Percentiles rank a stretch among this genome's conserved stretches.
Conservation (phyloP, 352 stramenopile species). For the Phytophthora kernoviae region DNA sequence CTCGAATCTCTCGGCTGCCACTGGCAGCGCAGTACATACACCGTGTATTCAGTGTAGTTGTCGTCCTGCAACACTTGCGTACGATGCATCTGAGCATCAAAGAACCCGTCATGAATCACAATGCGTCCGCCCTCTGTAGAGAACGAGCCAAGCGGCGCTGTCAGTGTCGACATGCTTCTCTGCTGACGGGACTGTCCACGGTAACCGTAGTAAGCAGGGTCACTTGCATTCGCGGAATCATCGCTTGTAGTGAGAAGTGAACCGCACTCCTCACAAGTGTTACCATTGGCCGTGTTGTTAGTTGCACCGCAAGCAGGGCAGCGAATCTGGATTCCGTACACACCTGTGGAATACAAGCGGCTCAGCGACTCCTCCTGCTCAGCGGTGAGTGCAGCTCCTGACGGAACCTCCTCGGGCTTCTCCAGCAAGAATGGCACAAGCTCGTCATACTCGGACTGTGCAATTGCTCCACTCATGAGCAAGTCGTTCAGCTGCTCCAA, state of each 20-base stretch:
- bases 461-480: constrained; percentile 80
- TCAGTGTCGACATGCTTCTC: constrained; percentile 63
- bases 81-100: constrained; percentile 85
- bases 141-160: constrained; percentile 77
- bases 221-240: constrained; percentile 48
- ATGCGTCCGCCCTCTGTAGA: constrained; percentile 76
- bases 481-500: constrained; percentile 87
- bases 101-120: constrained; percentile 86
- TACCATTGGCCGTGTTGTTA: constrained; percentile 90
- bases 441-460: constrained; percentile 86
- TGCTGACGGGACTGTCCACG: constrained; percentile 61
- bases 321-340: constrained; percentile 88
- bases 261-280: constrained; percentile 87
- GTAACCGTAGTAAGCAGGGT: constrained; percentile 65
- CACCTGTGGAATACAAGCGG: constrained; percentile 72
- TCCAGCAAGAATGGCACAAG: constrained; percentile 88
- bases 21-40: constrained; percentile 87
- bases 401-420: constrained; percentile 56
- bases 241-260: constrained; percentile 84
- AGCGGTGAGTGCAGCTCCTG: constrained; percentile 69
- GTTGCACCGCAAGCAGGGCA: constrained; percentile 83
- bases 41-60: constrained; percentile 90
- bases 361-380: constrained; percentile 86
- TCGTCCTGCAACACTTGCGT: constrained; percentile 89
- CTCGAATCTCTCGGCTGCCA: constrained; percentile 71